A percentile compares a stretch with the other conserved stretches of the same genome.
phyloP scores from a whole-genome alignment of 176 grass and related monocot species.

The Paspalum vaginatum region DNA sequence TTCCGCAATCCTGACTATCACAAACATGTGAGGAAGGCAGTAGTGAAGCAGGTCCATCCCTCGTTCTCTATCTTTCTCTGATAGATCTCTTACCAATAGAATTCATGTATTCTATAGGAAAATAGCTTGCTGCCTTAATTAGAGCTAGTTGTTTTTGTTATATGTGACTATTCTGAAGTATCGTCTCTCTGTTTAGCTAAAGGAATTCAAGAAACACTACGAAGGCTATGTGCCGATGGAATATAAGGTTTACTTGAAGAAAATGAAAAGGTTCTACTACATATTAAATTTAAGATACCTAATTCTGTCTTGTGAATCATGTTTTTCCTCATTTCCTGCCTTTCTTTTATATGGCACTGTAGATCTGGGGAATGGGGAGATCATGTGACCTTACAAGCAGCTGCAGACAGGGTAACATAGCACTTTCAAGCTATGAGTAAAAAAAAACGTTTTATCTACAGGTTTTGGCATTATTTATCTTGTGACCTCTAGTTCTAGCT shows the following conservation, averaged over 20 bases:
- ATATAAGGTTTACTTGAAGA: conserved; percentile 91
- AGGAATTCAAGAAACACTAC: conserved; percentile 82
- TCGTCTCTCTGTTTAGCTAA: conserved; percentile 64
- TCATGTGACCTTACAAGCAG: conserved; percentile 91
- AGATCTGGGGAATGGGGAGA: conserved; percentile 97
- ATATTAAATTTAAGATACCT: conserved; percentile 27
- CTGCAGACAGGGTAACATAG: conserved; percentile 87
- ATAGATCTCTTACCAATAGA: neutral
- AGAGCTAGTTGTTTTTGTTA: neutral
- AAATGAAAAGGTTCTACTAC: conserved; percentile 85
- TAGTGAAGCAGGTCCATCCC: conserved; percentile 72
- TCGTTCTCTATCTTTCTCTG: conserved; percentile 31
- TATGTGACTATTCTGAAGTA: conserved; percentile 30
- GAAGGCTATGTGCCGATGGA: conserved; percentile 99
- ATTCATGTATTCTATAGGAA: neutral
- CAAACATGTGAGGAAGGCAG: conserved; percentile 79
- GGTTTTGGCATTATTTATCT: conserved; percentile 43
- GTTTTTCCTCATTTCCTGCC: conserved; percentile 30
- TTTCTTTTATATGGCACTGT: conserved; percentile 43
- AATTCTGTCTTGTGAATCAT: conserved; percentile 13
- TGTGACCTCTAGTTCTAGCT: conserved; percentile 25
- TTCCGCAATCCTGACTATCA: conserved; percentile 96
- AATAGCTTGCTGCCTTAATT: neutral
- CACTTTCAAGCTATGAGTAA: conserved; percentile 45
- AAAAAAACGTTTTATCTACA: conserved; percentile 46